These are phyloP conservation scores for Senna tora DNA, from an alignment of 306 rosid species.

Conservation along the genomic window DNA sequence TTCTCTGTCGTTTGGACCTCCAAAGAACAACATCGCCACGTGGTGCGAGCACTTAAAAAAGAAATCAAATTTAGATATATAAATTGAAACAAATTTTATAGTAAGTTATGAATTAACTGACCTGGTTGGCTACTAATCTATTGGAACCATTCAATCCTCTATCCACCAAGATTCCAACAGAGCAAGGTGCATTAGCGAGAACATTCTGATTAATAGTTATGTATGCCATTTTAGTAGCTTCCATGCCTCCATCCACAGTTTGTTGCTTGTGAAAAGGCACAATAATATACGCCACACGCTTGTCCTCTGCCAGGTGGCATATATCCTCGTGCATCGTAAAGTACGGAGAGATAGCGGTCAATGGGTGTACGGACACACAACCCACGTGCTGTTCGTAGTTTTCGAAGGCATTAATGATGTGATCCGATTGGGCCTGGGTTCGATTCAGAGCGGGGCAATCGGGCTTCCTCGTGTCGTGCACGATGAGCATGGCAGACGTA, in stretches of 20 bases:
- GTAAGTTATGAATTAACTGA: too few species aligned
- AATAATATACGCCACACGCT: conserved; percentile 68
- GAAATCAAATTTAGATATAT: too few species aligned
- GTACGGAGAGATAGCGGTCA: conserved; percentile 90
- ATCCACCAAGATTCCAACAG: conserved; percentile 84
- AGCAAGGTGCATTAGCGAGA: conserved; percentile 77
- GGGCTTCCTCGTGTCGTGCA: conserved; percentile 65
- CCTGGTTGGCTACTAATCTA: conserved; percentile 54
- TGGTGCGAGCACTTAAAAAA: too few species aligned
- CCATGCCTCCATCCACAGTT: conserved; percentile 96
- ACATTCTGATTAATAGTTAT: conserved; percentile 75
- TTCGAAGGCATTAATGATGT: conserved; percentile 81
- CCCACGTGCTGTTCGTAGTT: conserved; percentile 70
- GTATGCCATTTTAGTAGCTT: conserved; percentile 70
- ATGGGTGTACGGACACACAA: conserved; percentile 63
- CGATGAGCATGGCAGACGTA: conserved; percentile 95
- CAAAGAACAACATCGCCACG: conserved; percentile 67
- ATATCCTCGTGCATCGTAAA: conserved; percentile 92
- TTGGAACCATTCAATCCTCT: conserved; percentile 69
- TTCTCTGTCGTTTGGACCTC: conserved; percentile 93
- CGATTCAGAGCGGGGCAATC: conserved; percentile 61
- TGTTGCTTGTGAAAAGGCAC: conserved; percentile 93
- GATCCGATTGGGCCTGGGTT: conserved; percentile 89
- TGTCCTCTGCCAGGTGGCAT: conserved; percentile 78
- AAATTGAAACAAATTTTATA: too few species aligned